Conservation (phyloP, 257 asterid genomes). For the Echium plantagineum region DNA sequence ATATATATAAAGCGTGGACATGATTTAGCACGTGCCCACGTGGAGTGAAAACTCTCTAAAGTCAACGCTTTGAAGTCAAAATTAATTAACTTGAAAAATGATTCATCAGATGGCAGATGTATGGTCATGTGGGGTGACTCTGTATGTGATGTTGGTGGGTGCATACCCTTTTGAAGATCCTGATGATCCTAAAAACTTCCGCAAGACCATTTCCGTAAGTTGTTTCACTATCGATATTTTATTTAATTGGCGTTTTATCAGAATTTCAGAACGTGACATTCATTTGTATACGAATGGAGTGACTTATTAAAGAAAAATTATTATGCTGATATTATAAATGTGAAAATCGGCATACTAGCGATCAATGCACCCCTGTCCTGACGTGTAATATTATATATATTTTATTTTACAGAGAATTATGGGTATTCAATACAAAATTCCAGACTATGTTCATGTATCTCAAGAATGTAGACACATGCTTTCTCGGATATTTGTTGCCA, state of each 20-base stretch:
- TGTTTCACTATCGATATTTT: too few relatives aligned
- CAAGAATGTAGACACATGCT: constrained; percentile 51
- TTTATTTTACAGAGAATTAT: constrained; percentile 33
- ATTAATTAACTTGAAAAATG: neutral
- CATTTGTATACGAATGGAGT: too few relatives aligned
- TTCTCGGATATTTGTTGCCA: constrained; percentile 44
- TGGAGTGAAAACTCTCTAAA: neutral
- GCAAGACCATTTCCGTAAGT: constrained; percentile 47
- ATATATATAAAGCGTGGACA: neutral
- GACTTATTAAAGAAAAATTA: too few relatives aligned
- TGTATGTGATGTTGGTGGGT: constrained; percentile 71
- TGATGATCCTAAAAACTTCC: constrained; percentile 50
- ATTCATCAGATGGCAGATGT: constrained; percentile 50
- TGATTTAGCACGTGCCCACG: neutral
- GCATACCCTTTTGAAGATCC: constrained; percentile 72
- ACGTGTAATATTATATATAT: neutral
- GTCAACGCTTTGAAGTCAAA: too few relatives aligned
- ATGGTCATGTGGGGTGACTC: constrained; percentile 71
- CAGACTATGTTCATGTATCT: constrained; percentile 52
- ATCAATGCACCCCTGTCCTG: too few relatives aligned
- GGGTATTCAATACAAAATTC: constrained; percentile 44
- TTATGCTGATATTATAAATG: too few relatives aligned
- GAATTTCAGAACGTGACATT: too few relatives aligned
- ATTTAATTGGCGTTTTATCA: too few relatives aligned
- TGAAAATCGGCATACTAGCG: too few relatives aligned